Evolutionary conservation across 2,329 filamentous ascomycete genomes (phyloP).

Genomic region (Aspergillus awamori): DNA sequence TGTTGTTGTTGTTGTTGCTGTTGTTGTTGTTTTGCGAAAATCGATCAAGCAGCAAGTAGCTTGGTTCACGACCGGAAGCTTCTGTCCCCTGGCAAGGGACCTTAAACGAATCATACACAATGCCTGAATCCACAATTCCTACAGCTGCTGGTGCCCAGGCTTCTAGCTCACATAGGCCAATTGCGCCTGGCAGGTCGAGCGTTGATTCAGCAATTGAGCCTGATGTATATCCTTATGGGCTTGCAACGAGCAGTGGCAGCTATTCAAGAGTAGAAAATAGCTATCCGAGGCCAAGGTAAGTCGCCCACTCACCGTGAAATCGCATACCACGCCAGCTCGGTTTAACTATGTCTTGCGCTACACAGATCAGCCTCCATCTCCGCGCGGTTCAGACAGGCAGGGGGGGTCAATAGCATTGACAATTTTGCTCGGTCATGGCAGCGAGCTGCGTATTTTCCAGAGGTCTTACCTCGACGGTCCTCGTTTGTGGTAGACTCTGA

Average conservation of each 20-base stretch:
- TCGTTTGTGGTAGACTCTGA: conserved; percentile 67
- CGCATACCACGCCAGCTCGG: not conserved
- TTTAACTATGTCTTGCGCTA: conserved; percentile 2
- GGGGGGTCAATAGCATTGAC: conserved; percentile 90
- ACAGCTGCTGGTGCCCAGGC: conserved; percentile 4
- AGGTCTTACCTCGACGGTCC: conserved; percentile 78
- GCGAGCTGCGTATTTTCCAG: conserved; percentile 82
- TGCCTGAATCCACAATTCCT: not conserved
- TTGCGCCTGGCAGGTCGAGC: conserved; percentile 3
- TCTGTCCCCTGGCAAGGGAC: not conserved
- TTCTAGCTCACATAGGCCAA: conserved; percentile 5
- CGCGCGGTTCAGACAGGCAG: conserved; percentile 65
- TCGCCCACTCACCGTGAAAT: not conserved
- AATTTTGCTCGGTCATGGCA: conserved; percentile 94
- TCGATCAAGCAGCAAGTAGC: not conserved
- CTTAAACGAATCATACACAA: not conserved
- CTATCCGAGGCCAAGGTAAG: conserved; percentile 21
- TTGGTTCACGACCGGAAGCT: not conserved
- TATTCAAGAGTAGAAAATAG: conserved; percentile 6
- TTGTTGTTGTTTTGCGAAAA: no score
- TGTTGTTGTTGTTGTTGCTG: no score
- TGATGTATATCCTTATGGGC: conserved; percentile 13
- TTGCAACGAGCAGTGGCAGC: conserved; percentile 38
- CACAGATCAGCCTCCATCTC: conserved; percentile 44
- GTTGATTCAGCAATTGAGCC: conserved; percentile 15